phyloP scores from a whole-genome alignment of 108 stramenopile species.

The Cyclotella choctawhatcheeana region DNA sequence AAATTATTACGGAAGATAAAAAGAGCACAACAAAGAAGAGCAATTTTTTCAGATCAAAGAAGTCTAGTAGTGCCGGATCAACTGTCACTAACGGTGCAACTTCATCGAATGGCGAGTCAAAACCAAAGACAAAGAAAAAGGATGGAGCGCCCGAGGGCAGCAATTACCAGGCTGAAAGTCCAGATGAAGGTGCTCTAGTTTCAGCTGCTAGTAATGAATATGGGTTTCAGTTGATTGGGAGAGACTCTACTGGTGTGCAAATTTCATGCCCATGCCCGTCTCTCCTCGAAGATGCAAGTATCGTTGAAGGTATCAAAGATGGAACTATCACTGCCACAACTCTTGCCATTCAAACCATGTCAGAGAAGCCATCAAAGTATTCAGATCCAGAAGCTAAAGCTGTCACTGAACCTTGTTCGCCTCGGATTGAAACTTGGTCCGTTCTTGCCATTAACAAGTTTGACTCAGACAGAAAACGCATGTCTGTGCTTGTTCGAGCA shows the following conservation, averaged over 20 bases:
- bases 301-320: slow-evolving; percentile 60
- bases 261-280: slow-evolving; percentile 71
- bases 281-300: slow-evolving; percentile 50
- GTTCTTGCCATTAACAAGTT: slow-evolving; percentile 95
- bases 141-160: slow-evolving; percentile 85
- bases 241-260: slow-evolving; percentile 76
- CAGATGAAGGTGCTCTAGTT: slow-evolving; percentile 92
- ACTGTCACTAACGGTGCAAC: no score
- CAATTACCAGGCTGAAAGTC: slow-evolving; percentile 91
- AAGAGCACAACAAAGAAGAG: slow-evolving; percentile 12
- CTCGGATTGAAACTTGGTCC: slow-evolving; percentile 71
- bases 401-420: slow-evolving; percentile 19
- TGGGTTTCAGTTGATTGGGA: slow-evolving; percentile 83
- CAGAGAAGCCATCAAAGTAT: slow-evolving; percentile 16
- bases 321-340: slow-evolving; percentile 51
- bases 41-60: no score
- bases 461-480: slow-evolving; percentile 93
- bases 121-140: slow-evolving; percentile 45
- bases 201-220: slow-evolving; percentile 74
- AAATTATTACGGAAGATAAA: background rate
- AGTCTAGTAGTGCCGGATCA: no score
- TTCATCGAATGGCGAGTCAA: slow-evolving; percentile 6
- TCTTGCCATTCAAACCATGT: slow-evolving; percentile 62
- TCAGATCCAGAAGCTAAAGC: slow-evolving; percentile 17
- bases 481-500: slow-evolving; percentile 92